phyloP scores from a whole-genome alignment of 257 asterid genomes.

The Solanum megistacrolobum region DNA sequence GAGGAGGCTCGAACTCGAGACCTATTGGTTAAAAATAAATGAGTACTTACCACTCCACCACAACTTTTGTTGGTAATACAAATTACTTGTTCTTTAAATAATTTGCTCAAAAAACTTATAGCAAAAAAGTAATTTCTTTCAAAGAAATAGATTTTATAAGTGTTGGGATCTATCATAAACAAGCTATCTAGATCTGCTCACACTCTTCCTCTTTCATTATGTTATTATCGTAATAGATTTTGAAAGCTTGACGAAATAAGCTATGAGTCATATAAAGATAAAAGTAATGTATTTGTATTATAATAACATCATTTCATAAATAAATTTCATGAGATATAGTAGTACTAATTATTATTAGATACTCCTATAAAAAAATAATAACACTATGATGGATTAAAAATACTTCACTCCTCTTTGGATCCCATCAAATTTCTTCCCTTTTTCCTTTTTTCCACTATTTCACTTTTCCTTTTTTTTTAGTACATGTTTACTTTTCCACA shows the following conservation, averaged over 20 bases:
- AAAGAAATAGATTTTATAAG: not conserved
- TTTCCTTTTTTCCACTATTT: conserved; percentile 4
- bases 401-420: not conserved
- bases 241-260: not conserved
- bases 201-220: not conserved
- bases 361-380: not conserved
- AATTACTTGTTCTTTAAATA: not conserved
- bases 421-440: conserved; percentile 1
- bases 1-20: too few species aligned
- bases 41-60: too few species aligned
- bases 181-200: not conserved
- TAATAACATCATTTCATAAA: not conserved
- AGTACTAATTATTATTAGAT: not conserved
- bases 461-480: not conserved
- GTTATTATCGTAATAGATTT: not conserved
- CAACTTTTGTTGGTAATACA: too few species aligned
- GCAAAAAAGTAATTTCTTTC: not conserved
- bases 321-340: not conserved
- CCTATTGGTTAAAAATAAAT: not conserved
- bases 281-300: not conserved
- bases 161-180: not conserved
- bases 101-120: not conserved
- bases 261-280: not conserved
- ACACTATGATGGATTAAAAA: not conserved
- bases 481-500: conserved; percentile 11